Base-by-base conservation (phyloP, 345 rosid species). In the Populus ilicifolia region DNA sequence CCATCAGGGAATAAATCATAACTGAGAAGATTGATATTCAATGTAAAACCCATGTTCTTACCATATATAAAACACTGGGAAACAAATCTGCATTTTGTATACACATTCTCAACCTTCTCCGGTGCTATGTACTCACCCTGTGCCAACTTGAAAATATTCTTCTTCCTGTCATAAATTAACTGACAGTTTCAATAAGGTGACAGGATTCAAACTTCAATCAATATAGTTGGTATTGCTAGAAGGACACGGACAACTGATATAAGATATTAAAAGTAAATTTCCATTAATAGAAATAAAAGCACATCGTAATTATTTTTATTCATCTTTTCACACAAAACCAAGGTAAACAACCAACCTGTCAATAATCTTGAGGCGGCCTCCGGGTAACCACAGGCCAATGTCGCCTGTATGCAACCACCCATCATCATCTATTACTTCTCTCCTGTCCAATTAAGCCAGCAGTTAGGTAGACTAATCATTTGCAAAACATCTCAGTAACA, bases 141-240 rank as follows among this genome's bases (percentile, higher is more conserved):
- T 25, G 89, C 87, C 81, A 87, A 74, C 83, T 87, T 87, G 78
- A 87, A 87, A 73, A 87, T 87, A 78, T 87, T 87, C 80, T 87
- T 87, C 30, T 78, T 81, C 80, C 84, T 81, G 75, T 72, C 64
- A 72, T 29, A 56, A 65, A 38, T 74, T 63, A 6, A 74, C 71
- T 9, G 29, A 20, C 27, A 33, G n/a, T 35, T 46, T 66, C 48
- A 77, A 36, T 36, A 23, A 21, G 27, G 35, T n/a, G 52, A 36
- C 56, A 56, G 65, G 25, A 56, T 29, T 68, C 56, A 54, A 35
- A 29, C 16, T 4, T 17, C 41, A 43, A 29, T 44, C 48, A 18
- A 8, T 23, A 65, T 75, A 65, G 17, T 44, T 11, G 5, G 33
- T 25, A n/a, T 38, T 41, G 70, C 71, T 59, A 59, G 20, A 30